phyloP scores from a whole-genome alignment of 2,329 filamentous ascomycete genomes.

The Pyrenochaeta sp. region DNA sequence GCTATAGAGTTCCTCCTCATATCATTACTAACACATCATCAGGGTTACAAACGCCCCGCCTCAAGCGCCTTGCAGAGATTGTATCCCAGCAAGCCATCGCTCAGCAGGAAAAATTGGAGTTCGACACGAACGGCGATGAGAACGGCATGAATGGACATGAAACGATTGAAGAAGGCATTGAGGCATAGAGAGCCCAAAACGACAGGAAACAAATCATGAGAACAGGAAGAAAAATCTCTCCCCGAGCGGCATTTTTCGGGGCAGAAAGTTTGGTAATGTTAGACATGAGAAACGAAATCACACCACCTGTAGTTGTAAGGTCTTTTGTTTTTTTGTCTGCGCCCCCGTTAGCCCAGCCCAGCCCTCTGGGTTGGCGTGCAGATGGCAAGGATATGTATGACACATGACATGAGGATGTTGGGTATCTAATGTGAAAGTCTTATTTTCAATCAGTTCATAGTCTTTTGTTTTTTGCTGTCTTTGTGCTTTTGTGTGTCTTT shows the following conservation, averaged over 20 bases:
- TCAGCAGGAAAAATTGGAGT: constrained; percentile 86
- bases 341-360: no score
- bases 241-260: not conserved
- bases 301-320: constrained; percentile 15
- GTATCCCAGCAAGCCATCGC: constrained; percentile 96
- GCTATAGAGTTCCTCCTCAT: not conserved
- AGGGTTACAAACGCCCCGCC: constrained; percentile 94
- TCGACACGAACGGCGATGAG: constrained; percentile 32
- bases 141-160: constrained; percentile 22
- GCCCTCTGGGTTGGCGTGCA: not conserved
- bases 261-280: not conserved
- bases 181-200: constrained; percentile 9
- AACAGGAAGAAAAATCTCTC: constrained; percentile 2
- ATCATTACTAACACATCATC: constrained; percentile 35
- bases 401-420: constrained; percentile 4
- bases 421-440: constrained; percentile 8
- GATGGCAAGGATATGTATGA: not conserved
- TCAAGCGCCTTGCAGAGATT: constrained; percentile 97
- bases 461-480: constrained; percentile 1
- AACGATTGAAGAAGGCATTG: constrained; percentile 27
- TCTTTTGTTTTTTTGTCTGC: not conserved
- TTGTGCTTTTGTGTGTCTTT: no score
- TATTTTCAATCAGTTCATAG: no score
- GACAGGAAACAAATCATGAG: constrained; percentile 3
- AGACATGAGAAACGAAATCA: constrained; percentile 8